Percentiles rank a stretch among this genome's conserved stretches.
Conservation (phyloP, 768 basidiomycete genomes). For the Termitomyces sp. region DNA sequence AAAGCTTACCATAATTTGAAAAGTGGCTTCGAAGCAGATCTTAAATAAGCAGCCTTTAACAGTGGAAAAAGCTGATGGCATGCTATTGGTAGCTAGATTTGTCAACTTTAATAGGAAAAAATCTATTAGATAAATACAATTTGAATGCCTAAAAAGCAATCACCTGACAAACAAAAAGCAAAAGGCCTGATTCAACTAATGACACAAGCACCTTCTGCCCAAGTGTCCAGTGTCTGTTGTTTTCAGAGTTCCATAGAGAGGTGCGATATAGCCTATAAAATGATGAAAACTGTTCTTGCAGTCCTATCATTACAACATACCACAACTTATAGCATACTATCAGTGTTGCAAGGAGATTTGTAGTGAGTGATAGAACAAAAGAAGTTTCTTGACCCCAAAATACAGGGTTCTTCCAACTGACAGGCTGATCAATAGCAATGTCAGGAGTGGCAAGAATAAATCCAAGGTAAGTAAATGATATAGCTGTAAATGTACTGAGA, state of each 20-base stretch:
- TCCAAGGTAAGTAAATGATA: not conserved
- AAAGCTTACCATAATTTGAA: no score
- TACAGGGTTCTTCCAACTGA: not conserved
- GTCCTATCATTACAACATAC: not conserved
- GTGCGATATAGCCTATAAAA: not conserved
- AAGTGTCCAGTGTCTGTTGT: not conserved
- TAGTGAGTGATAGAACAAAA: not conserved
- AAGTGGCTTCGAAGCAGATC: no score
- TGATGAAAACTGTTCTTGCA: no score
- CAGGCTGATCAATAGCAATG: not conserved
- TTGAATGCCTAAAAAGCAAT: not conserved
- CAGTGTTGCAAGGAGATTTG: not conserved
- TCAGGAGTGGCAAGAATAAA: not conserved
- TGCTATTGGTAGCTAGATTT: no score
- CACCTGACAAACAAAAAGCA: not conserved
- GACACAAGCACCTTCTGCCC: not conserved
- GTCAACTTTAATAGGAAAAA: not conserved
- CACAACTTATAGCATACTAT: not conserved
- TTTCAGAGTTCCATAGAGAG: not conserved
- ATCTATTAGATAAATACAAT: not conserved
- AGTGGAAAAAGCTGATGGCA: no score
- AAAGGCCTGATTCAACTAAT: not conserved
- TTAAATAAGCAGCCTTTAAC: no score
- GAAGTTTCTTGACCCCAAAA: not conserved
- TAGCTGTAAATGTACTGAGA: not conserved